A percentile compares a stretch with the other conserved stretches of the same genome.
Evolutionary conservation across 768 basidiomycete species (phyloP).

Genomic region (Pulveroboletus sp.): DNA sequence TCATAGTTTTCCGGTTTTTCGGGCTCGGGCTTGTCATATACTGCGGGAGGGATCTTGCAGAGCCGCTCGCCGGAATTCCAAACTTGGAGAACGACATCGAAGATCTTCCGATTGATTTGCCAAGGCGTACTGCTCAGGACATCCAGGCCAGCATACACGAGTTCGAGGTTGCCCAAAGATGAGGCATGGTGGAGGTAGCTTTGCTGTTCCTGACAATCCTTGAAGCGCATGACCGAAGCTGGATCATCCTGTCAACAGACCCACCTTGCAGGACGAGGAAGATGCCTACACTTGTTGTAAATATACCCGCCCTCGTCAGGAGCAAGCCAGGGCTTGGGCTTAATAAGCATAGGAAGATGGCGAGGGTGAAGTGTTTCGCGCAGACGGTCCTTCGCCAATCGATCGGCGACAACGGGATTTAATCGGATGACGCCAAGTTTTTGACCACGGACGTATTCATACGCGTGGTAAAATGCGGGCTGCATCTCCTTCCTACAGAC

Average conservation of each 20-base stretch:
- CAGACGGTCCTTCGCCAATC: constrained; percentile 70
- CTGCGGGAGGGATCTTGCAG: constrained; percentile 78
- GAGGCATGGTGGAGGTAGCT: constrained; percentile 75
- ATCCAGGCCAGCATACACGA: constrained; percentile 85
- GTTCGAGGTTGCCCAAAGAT: constrained; percentile 67
- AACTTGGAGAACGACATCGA: constrained; percentile 67
- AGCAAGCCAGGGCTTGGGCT: constrained; percentile 82
- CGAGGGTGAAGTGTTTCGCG: constrained; percentile 79
- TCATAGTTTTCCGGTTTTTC: constrained; percentile 39
- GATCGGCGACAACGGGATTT: constrained; percentile 74
- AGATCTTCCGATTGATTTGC: constrained; percentile 76
- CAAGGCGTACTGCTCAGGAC: constrained; percentile 88
- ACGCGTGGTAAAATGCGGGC: constrained; percentile 86
- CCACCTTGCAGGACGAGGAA: not conserved
- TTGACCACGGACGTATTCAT: constrained; percentile 90
- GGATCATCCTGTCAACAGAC: constrained; percentile 1
- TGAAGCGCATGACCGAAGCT: constrained; percentile 87
- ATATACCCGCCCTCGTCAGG: constrained; percentile 81
- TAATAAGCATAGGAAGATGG: constrained; percentile 92
- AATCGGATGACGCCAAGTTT: constrained; percentile 90
- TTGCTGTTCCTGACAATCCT: constrained; percentile 81
- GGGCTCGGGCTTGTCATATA: constrained; percentile 63
- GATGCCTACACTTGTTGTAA: constrained; percentile 60
- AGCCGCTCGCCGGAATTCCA: constrained; percentile 86
- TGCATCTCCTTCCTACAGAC: constrained; percentile 63